Evolutionary conservation across 768 basidiomycete species (phyloP).

Genomic region (Coprinellus micaceus): DNA sequence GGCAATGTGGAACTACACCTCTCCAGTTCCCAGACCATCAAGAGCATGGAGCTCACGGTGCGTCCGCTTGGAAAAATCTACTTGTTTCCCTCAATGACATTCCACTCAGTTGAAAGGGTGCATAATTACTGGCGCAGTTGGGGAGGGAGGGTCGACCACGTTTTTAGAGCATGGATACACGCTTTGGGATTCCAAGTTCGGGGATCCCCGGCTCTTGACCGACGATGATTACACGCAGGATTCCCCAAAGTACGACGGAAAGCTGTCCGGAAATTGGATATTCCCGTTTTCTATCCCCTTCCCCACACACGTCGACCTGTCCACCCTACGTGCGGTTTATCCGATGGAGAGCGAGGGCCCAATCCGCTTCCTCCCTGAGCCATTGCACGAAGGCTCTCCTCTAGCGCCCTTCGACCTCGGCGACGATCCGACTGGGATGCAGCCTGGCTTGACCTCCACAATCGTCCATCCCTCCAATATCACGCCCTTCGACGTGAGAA

Average conservation of each 20-base stretch:
- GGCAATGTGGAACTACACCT: constrained; percentile 3
- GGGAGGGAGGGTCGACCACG: neutral
- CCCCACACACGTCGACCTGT: neutral
- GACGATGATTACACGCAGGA: no score
- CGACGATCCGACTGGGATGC: neutral
- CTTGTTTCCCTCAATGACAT: neutral
- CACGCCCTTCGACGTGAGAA: no score
- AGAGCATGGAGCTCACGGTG: constrained; percentile 1
- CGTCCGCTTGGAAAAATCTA: neutral
- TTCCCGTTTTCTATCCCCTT: neutral
- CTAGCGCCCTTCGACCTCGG: neutral
- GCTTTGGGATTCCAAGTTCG: constrained; percentile 5
- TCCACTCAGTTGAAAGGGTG: constrained; percentile 2
- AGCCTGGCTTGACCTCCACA: no score
- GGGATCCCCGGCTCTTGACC: neutral
- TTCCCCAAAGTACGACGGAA: constrained; percentile 3
- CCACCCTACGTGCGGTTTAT: neutral
- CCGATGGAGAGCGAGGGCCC: neutral
- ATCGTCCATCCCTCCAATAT: no score
- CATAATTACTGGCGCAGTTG: constrained; percentile 1
- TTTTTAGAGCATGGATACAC: neutral
- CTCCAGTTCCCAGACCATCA: constrained; percentile 1
- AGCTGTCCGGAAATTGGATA: neutral
- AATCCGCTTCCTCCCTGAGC: neutral
- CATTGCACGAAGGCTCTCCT: neutral